Conservation (phyloP, 148 eudicot genomes). For the Diospyros lotus region DNA sequence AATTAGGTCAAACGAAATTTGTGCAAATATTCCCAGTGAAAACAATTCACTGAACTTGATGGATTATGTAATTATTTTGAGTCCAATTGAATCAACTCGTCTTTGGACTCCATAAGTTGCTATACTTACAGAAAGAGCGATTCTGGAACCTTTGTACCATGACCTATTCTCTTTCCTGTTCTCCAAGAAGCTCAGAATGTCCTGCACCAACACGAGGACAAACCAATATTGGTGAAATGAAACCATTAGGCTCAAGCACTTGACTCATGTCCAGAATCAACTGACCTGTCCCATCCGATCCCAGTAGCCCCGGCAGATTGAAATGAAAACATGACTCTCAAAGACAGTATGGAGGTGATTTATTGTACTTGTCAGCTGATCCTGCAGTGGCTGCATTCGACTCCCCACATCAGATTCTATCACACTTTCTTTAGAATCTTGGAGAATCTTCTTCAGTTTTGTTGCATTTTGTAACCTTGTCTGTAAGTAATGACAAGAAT, state of each 20-base stretch:
- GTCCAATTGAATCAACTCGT: no score
- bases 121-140: slow-evolving; percentile 72
- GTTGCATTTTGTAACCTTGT: slow-evolving; percentile 59
- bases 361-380: slow-evolving; percentile 56
- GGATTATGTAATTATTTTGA: no score
- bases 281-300: slow-evolving; percentile 79
- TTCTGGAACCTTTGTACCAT: slow-evolving; percentile 75
- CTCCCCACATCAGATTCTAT: slow-evolving; percentile 60
- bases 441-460: slow-evolving; percentile 77
- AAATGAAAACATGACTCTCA: slow-evolving; percentile 62
- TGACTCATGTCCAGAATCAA: no score
- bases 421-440: slow-evolving; percentile 64
- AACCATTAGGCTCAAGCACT: no score
- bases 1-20: no score
- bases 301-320: slow-evolving; percentile 74
- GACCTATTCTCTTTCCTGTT: slow-evolving; percentile 77
- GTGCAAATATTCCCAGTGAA: no score
- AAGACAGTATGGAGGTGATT: slow-evolving; percentile 58
- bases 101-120: background rate
- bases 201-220: slow-evolving; percentile 32
- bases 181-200: slow-evolving; percentile 72
- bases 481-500: slow-evolving; percentile 25
- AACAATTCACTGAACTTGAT: no score
- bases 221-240: no score
- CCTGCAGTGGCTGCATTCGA: slow-evolving; percentile 70